Evolutionary conservation across 441 rosid species (phyloP).

Genomic region (Flueggea neowawraea): DNA sequence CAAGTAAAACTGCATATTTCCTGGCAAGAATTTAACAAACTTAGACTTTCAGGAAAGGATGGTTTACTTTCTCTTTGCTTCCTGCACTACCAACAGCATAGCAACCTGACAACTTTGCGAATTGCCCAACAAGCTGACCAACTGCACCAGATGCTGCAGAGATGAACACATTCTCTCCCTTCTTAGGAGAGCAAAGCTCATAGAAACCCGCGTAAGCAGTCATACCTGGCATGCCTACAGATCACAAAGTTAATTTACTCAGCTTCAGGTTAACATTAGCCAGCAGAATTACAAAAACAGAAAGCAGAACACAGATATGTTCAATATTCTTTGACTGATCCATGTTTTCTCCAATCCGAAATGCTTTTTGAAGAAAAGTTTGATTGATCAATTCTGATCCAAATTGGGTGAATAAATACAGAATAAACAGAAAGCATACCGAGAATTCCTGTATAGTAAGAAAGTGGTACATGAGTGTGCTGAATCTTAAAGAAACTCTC

Average conservation of each 20-base stretch:
- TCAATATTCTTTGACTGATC: too few species aligned
- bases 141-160: constrained; percentile 93
- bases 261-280: too few species aligned
- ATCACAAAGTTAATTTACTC: neutral
- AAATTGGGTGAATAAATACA: too few species aligned
- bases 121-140: constrained; percentile 85
- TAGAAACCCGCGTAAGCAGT: constrained; percentile 76
- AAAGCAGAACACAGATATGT: too few species aligned
- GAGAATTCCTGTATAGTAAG: constrained; percentile 66
- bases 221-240: constrained; percentile 81
- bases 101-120: constrained; percentile 77
- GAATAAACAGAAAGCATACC: constrained; percentile 29
- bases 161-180: constrained; percentile 60
- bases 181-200: constrained; percentile 66
- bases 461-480: constrained; percentile 46
- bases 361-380: too few species aligned
- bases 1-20: neutral
- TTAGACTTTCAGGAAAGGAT: neutral
- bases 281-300: too few species aligned
- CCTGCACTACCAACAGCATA: constrained; percentile 87
- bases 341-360: too few species aligned
- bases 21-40: too few species aligned
- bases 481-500: constrained; percentile 45
- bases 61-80: constrained; percentile 46
- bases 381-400: too few species aligned